Evolutionary conservation across 176 grass and related monocot species (phyloP).

Genomic region (Tillandsia leiboldiana): DNA sequence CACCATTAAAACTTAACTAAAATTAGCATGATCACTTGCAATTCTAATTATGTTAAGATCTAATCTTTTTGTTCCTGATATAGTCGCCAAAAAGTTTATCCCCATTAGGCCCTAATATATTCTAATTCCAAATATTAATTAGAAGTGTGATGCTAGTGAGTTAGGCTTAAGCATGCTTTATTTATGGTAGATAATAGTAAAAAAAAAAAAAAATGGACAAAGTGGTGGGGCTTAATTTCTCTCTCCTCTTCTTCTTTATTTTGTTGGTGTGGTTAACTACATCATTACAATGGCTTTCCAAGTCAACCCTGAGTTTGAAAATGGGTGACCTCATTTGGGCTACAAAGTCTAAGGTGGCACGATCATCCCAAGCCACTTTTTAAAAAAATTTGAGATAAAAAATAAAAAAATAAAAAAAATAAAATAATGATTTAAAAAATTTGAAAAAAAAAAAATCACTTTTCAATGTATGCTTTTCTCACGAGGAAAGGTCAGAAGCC

Average conservation of each 20-base stretch:
- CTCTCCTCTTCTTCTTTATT: background rate
- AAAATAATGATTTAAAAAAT: constrained; percentile 20
- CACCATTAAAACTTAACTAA: no score
- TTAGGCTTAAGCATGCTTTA: constrained; percentile 24
- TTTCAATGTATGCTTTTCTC: constrained; percentile 1
- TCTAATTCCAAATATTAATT: constrained; percentile 1
- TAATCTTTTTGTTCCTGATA: constrained; percentile 2
- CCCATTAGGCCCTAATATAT: no score
- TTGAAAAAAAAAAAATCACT: constrained; percentile 10
- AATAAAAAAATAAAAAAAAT: background rate
- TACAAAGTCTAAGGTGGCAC: constrained; percentile 19
- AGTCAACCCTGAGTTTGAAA: constrained; percentile 29
- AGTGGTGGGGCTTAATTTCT: constrained; percentile 20
- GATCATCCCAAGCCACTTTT: constrained; percentile 13
- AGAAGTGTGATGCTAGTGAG: constrained; percentile 14
- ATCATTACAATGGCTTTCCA: constrained; percentile 16
- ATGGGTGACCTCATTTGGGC: constrained; percentile 9
- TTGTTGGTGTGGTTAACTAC: constrained; percentile 8
- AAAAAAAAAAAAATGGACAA: constrained; percentile 14
- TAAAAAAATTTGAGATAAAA: constrained; percentile 11
- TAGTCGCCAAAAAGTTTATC: constrained; percentile 6
- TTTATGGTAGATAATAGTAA: constrained; percentile 14
- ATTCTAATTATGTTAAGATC: no score
- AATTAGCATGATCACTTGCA: no score
- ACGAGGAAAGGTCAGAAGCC: constrained; percentile 4